Evolutionary conservation across 345 rosid species (phyloP).

Genomic region (Gossypium anomalum): DNA sequence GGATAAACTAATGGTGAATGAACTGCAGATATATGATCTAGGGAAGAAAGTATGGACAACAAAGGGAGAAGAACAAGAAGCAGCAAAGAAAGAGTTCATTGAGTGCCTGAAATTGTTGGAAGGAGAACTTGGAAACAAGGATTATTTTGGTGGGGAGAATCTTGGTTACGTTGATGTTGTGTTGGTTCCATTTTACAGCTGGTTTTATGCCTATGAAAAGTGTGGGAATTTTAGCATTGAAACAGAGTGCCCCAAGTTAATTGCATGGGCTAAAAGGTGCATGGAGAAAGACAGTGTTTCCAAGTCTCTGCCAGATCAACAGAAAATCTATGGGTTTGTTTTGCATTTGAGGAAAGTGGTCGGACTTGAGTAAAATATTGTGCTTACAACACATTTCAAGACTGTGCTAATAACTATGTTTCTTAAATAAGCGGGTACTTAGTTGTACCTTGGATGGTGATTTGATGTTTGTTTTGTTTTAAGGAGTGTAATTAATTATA

Average conservation of each 20-base stretch:
- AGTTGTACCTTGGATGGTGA: not conserved
- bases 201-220: constrained; percentile 29
- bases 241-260: constrained; percentile 27
- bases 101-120: not conserved
- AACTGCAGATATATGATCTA: not conserved
- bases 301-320: constrained; percentile 10
- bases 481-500: not conserved
- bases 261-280: constrained; percentile 34
- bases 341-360: not conserved
- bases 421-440: not conserved
- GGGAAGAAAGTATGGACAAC: constrained; percentile 1
- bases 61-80: constrained; percentile 5
- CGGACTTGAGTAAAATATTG: not conserved
- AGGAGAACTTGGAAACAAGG: constrained; percentile 11
- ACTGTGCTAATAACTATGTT: not conserved
- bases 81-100: constrained; percentile 1
- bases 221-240: constrained; percentile 29
- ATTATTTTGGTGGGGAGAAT: constrained; percentile 3
- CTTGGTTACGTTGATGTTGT: constrained; percentile 4
- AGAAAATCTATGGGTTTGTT: not conserved
- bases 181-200: constrained; percentile 14
- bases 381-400: not conserved
- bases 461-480: not conserved
- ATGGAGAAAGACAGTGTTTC: constrained; percentile 18
- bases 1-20: not conserved